Base-by-base conservation (phyloP, 257 asterid genomes). In the Jacaranda mimosifolia region DNA sequence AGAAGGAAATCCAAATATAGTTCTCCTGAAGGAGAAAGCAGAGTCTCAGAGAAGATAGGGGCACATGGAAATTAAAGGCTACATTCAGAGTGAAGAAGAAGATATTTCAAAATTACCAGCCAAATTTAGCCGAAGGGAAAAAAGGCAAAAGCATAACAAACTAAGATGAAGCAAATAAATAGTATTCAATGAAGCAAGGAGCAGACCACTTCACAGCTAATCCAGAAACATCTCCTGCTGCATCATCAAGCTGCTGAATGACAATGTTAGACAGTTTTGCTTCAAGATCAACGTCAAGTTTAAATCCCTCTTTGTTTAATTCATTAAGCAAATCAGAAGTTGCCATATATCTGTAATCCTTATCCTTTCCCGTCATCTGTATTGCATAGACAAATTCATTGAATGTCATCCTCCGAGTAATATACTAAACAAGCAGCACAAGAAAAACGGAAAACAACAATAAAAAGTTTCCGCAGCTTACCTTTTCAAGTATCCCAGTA, bases 331-430 rank as follows among this genome's bases (percentile, higher is more conserved):
- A 96, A 88, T 96, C 99, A 60, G 99, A 96, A 77, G 99, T 96
- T 43, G 99, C 99, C 99, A 96, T 96, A 77, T 96, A 96, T 89
- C 99, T 87, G 79, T 86, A 96, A 79, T 96, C 99, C 87, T 96
- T 96, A 82, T 96, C 99, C 86, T 96, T 96, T 66, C 99, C 99
- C 1, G 96, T 91, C 99, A 96, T 96, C 99, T 96, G 90, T 74
- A 88, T 65, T 70, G 65, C 64, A 46, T 35, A 57, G 46, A 56
- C 60, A 64, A 32, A 66, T 70, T n/a, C 53, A 48, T 53, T 70
- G 51, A 66, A 3, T 40, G 18, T 35, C 68, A 62, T 56, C 64
- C 35, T 52, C 60, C 1, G 1, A 26, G 42, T 3, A 53, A 32
- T 40, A 21, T 10, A 11, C 14, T 62, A 68, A 66, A 51, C 68